Base-by-base conservation (phyloP, 768 basidiomycete species). In the Tylopilus vinaceipallidus region DNA sequence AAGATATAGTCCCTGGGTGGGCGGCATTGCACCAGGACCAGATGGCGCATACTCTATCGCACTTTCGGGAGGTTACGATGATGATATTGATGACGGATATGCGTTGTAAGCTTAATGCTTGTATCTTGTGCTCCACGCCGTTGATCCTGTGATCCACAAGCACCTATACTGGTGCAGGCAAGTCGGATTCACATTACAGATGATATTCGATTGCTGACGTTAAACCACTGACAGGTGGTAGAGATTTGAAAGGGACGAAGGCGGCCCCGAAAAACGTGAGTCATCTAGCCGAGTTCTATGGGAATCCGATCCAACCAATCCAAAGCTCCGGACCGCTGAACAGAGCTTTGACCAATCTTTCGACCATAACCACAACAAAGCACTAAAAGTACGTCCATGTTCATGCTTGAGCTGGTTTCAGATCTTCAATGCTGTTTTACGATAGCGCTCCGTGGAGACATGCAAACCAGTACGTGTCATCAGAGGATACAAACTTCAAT, bases 31-130 rank as follows among this genome's bases (percentile, higher is more conserved):
- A 67, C 59, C 68, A 13, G 75, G 84, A 3, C 70, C 70, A 0
- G 53, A 84, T 6, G 93, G 94, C 2, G 88, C 90, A 2, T 89
- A 86, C 56, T 92, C 89, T 36, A 79, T 97, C 13, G 92, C 88
- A 3, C 78, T 95, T 3, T 92, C 89, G 34, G 94, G 94, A 11
- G 93, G 90, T 2, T 93, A 93, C 49, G 86, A 88, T 27, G 91
- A 92, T 47, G 91, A 92, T 56, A 78, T 92, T 16, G 90, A 93
- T 54, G 64, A 82, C 14, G 90, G 90, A 46, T 85, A 91, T 53
- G 86, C 77, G 12, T 92, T 92, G 89, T 91, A 60, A 68, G 88
- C n/a, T n/a, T n/a, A n/a, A n/a, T n/a, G n/a, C n/a, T n/a, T n/a
- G n/a, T n/a, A n/a, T n/a, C n/a, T n/a, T n/a, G n/a, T n/a, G n/a